Conservation (phyloP, 495 filamentous ascomycete genomes). For the Podospora didyma region DNA sequence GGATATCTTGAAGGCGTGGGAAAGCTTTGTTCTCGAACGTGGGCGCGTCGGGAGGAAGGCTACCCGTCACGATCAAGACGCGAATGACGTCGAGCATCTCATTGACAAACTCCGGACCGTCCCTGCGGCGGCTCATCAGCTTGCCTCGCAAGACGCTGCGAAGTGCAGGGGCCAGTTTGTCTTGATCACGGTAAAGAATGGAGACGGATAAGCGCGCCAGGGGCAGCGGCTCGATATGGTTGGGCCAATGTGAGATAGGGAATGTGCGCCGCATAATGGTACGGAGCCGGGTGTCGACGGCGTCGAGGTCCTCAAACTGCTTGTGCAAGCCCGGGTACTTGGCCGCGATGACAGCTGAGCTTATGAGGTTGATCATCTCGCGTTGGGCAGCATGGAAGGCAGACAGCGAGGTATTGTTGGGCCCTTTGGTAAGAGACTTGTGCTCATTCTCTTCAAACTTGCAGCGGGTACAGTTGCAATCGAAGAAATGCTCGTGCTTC, state of each 20-base stretch:
- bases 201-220: slow-evolving; percentile 12
- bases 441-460: slow-evolving; percentile 10
- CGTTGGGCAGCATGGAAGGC: slow-evolving; percentile 8
- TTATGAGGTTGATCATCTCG: slow-evolving; percentile 10
- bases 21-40: slow-evolving; percentile 7
- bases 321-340: slow-evolving; percentile 12
- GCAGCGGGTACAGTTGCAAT: slow-evolving; percentile 51
- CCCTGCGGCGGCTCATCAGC: slow-evolving; percentile 5
- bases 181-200: slow-evolving; percentile 10
- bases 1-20: slow-evolving; percentile 7
- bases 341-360: slow-evolving; percentile 3
- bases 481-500: slow-evolving; percentile 58
- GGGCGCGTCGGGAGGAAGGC: not conserved
- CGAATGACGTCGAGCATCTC: slow-evolving; percentile 16
- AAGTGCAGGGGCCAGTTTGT: slow-evolving; percentile 11
- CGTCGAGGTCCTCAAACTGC: slow-evolving; percentile 11
- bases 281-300: slow-evolving; percentile 11
- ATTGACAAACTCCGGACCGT: slow-evolving; percentile 18
- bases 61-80: slow-evolving; percentile 5
- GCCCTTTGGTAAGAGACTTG: not conserved
- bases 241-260: slow-evolving; percentile 12
- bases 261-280: slow-evolving; percentile 5
- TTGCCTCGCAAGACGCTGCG: slow-evolving; percentile 17
- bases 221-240: slow-evolving; percentile 21
- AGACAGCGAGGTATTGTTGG: not conserved